Conservation (phyloP, 805 yeast species). For the Wickerhamomyces chambardii region DNA sequence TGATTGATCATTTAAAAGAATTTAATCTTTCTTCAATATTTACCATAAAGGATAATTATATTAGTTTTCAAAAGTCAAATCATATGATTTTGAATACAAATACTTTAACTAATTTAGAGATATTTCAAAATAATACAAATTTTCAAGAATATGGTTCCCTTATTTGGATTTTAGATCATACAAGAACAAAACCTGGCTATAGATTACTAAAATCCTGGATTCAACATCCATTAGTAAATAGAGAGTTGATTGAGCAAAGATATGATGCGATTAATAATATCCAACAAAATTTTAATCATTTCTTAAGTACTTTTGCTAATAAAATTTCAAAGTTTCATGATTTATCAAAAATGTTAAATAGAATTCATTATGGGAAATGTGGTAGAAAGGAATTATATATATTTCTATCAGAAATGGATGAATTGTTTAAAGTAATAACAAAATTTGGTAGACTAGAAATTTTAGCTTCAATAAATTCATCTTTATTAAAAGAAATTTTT, state of each 20-base stretch:
- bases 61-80: constrained; percentile 36
- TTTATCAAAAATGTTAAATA: constrained; percentile 45
- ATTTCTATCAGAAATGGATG: constrained; percentile 33
- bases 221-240: constrained; percentile 54
- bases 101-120: constrained; percentile 65
- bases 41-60: constrained; percentile 37
- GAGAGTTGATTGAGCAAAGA: constrained; percentile 48
- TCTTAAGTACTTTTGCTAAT: constrained; percentile 21
- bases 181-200: constrained; percentile 70
- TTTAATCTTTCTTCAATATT: constrained; percentile 56
- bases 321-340: constrained; percentile 36
- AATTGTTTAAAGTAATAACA: constrained; percentile 20
- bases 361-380: constrained; percentile 50
- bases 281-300: constrained; percentile 25
- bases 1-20: constrained; percentile 48
- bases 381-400: constrained; percentile 51
- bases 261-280: constrained; percentile 50
- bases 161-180: constrained; percentile 73
- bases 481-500: constrained; percentile 29
- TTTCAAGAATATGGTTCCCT: constrained; percentile 55
- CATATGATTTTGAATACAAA: constrained; percentile 53
- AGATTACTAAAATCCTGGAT: constrained; percentile 68
- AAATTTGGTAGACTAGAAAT: constrained; percentile 19
- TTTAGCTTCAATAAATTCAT: constrained; percentile 15
- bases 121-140: constrained; percentile 60